Percentiles rank a stretch among this genome's conserved stretches.
Evolutionary conservation across 2,329 filamentous ascomycete genomes (phyloP).

Genomic region (Rutstroemia sp.): DNA sequence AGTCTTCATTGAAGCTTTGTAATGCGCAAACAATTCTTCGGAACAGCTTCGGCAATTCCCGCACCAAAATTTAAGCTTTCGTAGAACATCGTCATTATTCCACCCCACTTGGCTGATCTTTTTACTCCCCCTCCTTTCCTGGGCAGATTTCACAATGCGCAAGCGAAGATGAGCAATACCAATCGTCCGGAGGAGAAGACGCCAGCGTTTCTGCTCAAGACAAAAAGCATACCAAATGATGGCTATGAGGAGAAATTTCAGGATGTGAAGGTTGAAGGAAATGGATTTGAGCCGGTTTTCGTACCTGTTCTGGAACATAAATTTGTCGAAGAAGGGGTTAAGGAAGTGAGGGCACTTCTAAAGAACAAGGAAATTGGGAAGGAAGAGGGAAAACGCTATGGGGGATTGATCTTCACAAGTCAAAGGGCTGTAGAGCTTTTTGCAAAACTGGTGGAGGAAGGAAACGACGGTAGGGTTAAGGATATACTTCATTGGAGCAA

Average conservation of each 20-base stretch:
- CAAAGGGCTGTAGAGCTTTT: constrained; percentile 80
- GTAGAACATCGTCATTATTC: neutral
- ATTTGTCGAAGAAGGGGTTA: constrained; percentile 53
- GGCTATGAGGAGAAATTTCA: constrained; percentile 64
- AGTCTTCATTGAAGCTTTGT: neutral
- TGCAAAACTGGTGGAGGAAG: constrained; percentile 49
- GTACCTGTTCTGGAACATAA: constrained; percentile 71
- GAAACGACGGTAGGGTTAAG: constrained; percentile 17
- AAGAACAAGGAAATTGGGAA: constrained; percentile 34
- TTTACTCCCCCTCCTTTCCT: neutral
- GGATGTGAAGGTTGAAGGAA: constrained; percentile 27
- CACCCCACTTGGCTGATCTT: neutral
- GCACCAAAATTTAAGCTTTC: constrained; percentile 1
- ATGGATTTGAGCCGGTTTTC: constrained; percentile 56
- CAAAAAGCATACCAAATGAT: constrained; percentile 63
- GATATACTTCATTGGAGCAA: neutral
- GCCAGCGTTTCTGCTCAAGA: constrained; percentile 70
- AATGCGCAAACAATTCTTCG: neutral
- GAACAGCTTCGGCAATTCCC: neutral
- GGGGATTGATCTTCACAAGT: constrained; percentile 77
- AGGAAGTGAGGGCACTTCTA: constrained; percentile 45
- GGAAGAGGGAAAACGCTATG: constrained; percentile 42
- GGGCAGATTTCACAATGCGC: neutral
- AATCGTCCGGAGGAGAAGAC: constrained; percentile 17
- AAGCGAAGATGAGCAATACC: neutral